These are phyloP conservation scores for Trichosporon sp. DNA, from an alignment of 1,284 basidiomycete genomes.

Conservation along the genomic window DNA sequence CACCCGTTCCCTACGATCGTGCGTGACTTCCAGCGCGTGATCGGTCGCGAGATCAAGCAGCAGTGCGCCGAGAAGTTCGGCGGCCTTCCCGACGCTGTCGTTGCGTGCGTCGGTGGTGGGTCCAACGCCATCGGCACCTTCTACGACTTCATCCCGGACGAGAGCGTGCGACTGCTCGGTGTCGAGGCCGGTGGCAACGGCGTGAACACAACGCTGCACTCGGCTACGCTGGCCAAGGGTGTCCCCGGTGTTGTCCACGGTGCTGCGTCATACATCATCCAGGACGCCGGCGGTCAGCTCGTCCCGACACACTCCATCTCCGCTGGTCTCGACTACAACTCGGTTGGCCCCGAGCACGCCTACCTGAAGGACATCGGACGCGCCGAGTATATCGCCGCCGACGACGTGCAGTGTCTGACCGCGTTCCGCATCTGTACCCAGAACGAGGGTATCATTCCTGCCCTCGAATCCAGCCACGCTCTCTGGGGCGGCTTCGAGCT, in stretches of 20 bases:
- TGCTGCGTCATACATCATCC: conserved; percentile 85
- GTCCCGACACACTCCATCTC: conserved; percentile 95
- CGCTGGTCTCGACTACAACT: conserved; percentile 58
- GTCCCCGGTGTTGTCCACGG: conserved; percentile 94
- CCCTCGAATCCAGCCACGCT: conserved; percentile 92
- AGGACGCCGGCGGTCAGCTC: conserved; percentile 83
- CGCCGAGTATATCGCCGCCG: conserved; percentile 88
- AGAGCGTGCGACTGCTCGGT: conserved; percentile 73
- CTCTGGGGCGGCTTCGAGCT: conserved; percentile 84
- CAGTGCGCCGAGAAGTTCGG: conserved; percentile 70
- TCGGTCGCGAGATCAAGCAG: conserved; percentile 88
- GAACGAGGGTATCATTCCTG: conserved; percentile 94
- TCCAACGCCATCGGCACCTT: conserved; percentile 97
- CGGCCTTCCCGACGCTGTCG: conserved; percentile 86
- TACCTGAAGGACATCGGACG: conserved; percentile 91
- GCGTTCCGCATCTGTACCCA: conserved; percentile 90
- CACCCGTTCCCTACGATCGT: conserved; percentile 99
- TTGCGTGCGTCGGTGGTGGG: conserved; percentile 96
- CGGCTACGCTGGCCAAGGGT: conserved; percentile 85
- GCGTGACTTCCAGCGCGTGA: conserved; percentile 94
- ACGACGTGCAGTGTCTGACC: conserved; percentile 84
- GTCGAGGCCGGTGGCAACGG: conserved; percentile 97
- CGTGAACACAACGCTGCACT: conserved; percentile 78
- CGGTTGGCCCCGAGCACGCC: conserved; percentile 93
- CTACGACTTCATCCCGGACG: conserved; percentile 86